Evolutionary conservation across 257 asterid species (phyloP).

Genomic region (Scutellaria barbata): DNA sequence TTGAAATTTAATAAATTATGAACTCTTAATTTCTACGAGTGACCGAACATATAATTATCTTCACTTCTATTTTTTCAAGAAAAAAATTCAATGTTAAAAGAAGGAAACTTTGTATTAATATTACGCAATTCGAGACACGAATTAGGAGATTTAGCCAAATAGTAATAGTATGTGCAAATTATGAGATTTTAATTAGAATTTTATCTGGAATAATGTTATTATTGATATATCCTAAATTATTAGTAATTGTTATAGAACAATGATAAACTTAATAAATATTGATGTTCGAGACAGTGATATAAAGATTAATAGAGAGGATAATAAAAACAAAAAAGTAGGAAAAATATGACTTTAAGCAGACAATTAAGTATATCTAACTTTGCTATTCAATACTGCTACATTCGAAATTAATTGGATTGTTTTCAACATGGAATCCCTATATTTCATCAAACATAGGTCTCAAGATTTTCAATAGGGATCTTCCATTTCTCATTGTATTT

Average conservation of each 20-base stretch:
- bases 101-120: no score
- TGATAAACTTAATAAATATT: not conserved
- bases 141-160: no score
- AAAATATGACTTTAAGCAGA: constrained; percentile 17
- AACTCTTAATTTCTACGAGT: no score
- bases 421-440: not conserved
- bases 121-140: not conserved
- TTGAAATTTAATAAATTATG: no score
- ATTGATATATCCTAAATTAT: not conserved
- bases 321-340: not conserved
- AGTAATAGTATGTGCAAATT: not conserved
- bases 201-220: not conserved
- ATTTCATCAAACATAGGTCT: not conserved
- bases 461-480: not conserved
- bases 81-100: no score
- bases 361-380: constrained; percentile 19
- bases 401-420: not conserved
- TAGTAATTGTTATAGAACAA: not conserved
- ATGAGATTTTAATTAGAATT: not conserved
- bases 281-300: constrained; percentile 5
- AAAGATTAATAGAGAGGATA: not conserved
- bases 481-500: not conserved
- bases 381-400: constrained; percentile 4
- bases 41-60: no score
- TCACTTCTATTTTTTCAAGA: no score